Base-by-base conservation (phyloP, 1,284 basidiomycete genomes). In the Taiwanofungus camphoratus region DNA sequence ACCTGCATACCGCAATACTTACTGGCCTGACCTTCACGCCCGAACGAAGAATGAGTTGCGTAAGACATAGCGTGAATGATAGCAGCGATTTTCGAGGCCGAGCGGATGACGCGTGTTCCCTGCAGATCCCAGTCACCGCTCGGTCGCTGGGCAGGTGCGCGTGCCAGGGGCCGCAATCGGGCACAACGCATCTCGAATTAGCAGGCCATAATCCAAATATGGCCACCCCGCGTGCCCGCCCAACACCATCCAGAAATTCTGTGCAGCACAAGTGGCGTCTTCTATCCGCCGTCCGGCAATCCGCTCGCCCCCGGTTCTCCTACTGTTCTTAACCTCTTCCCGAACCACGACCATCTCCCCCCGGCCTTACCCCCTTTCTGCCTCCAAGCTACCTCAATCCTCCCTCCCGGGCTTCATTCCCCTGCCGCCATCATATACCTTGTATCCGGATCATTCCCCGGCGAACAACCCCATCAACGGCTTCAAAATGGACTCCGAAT, bases 401-500 rank as follows among this genome's bases (percentile, higher is more conserved):
- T 39, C 24, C 38, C 41, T 27, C 43, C 39, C 38, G 27, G 13
- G 24, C 36, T 23, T 30, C 38, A 39, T 32, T 24, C 36, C 15
- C 35, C 26, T 30, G 41, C 16, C 24, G 23, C 7, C 15, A 29
- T 7, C 33, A 12, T 15, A 32, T 35, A n/a, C 39, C 16, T 44
- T 31, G 31, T 29, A 39, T 38, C 38, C 36, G n/a, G n/a, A n/a
- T n/a, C 33, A 24, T 36, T 26, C 34, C 20, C 23, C 30, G 26
- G 29, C 18, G 15, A 15, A 29, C 41, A 18, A 26, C 21, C 16
- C 11, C 20, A 41, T 35, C 38, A 35, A 18, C 21, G 21, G 7
- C 15, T 15, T 8, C 48, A 54, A 51, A 34, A 71, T 72, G 71
- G 54, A 59, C 39, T 15, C 41, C 8, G 68, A 73, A 54, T 57